phyloP scores from a whole-genome alignment of 768 basidiomycete genomes.

The Tremella yokohamensis region DNA sequence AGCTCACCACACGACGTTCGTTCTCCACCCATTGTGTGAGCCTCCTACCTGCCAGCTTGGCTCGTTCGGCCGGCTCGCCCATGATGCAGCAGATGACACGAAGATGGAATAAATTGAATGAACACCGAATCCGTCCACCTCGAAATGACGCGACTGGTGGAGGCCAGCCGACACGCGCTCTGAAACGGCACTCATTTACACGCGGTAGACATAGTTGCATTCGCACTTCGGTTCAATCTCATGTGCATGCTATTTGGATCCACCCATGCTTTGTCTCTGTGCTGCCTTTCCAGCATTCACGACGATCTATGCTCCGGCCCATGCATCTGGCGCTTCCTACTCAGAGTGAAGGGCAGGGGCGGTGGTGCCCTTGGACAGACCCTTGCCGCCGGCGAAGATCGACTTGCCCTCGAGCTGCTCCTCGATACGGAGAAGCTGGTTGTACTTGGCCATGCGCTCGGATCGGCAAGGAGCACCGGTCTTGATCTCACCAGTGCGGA shows the following conservation, averaged over 20 bases:
- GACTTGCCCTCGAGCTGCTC: slow-evolving; percentile 71
- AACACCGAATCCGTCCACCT: no score
- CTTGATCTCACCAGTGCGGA: slow-evolving; percentile 77
- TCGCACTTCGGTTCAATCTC: no score
- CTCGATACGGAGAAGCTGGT: slow-evolving; percentile 52
- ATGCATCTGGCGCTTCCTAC: slow-evolving; percentile 3
- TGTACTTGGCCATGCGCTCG: slow-evolving; percentile 70
- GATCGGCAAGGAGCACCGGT: slow-evolving; percentile 93
- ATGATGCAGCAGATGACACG: no score
- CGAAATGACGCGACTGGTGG: no score
- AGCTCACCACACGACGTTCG: slow-evolving; percentile 33
- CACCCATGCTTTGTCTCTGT: no score
- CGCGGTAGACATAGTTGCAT: no score
- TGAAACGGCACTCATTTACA: no score
- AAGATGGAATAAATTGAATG: no score
- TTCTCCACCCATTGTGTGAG: slow-evolving; percentile 40
- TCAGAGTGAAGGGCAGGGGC: slow-evolving; percentile 57
- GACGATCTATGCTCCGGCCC: no score
- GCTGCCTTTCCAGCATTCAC: no score
- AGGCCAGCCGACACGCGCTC: no score
- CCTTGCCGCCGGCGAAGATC: slow-evolving; percentile 71
- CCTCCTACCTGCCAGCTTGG: slow-evolving; percentile 12
- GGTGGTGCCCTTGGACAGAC: slow-evolving; percentile 71
- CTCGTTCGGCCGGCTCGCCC: background rate
- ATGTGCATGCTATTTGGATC: no score